Conservation (phyloP, 163 green algal species). For the Volvox carteri region DNA sequence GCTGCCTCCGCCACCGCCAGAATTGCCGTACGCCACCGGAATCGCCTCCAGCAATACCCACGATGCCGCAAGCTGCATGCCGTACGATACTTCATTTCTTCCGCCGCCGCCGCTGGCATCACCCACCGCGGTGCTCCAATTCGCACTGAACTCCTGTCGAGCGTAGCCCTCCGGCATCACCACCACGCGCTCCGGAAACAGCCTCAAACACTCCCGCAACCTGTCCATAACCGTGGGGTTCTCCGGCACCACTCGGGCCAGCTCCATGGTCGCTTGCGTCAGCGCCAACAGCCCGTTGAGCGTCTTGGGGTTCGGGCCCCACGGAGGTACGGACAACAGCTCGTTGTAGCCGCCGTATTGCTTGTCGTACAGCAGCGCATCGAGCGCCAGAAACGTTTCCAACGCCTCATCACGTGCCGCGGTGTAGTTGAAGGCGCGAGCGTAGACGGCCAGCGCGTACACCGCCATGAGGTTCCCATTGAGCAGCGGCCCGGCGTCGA, state of each 20-base stretch:
- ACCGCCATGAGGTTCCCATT: slow-evolving; percentile 18
- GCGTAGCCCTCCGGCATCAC: neutral
- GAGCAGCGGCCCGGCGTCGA: slow-evolving; percentile 18
- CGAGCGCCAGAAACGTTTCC: neutral
- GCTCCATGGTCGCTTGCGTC: neutral
- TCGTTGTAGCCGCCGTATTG: slow-evolving; percentile 42
- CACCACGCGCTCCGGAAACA: neutral
- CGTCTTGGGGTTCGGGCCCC: slow-evolving; percentile 21
- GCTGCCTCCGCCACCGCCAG: neutral
- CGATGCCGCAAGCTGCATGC: slow-evolving; percentile 16
- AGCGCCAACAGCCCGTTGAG: neutral
- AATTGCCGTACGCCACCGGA: slow-evolving; percentile 19
- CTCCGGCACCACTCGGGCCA: neutral
- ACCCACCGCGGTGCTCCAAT: neutral
- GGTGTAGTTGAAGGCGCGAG: slow-evolving; percentile 22
- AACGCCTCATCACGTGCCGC: slow-evolving; percentile 1
- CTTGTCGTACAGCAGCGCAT: neutral
- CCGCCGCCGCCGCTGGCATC: neutral
- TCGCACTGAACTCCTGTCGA: slow-evolving; percentile 9
- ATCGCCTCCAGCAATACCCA: slow-evolving; percentile 34
- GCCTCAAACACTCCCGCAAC: slow-evolving; percentile 3
- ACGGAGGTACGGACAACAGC: slow-evolving; percentile 13
- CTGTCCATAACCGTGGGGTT: neutral
- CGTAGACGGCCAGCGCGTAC: slow-evolving; percentile 15
- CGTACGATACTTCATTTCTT: slow-evolving; percentile 16